Evolutionary conservation across 192 early-diverging fungal species (phyloP).

Genomic region (Kickxella alabastrina): DNA sequence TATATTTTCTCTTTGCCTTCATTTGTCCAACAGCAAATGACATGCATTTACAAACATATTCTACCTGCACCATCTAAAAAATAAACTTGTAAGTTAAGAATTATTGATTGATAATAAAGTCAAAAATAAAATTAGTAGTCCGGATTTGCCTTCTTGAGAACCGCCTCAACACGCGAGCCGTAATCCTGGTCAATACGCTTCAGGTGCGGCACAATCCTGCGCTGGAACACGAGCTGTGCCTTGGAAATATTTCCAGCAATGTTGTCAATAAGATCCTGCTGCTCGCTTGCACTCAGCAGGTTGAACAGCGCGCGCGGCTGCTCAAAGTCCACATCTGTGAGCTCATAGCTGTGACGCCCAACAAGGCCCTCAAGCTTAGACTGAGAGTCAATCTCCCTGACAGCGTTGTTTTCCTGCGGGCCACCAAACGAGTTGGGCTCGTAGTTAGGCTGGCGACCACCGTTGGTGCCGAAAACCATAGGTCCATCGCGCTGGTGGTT

Average conservation of each 20-base stretch:
- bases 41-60: too few relatives aligned
- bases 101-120: too few relatives aligned
- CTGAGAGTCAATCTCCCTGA: slow-evolving; percentile 26
- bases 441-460: slow-evolving; percentile 58
- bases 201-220: slow-evolving; percentile 54
- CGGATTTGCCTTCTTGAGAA: slow-evolving; percentile 3
- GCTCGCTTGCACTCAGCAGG: slow-evolving; percentile 23
- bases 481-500: slow-evolving; percentile 69
- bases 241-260: slow-evolving; percentile 54
- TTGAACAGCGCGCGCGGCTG: slow-evolving; percentile 59
- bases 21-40: too few relatives aligned
- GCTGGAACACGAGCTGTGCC: slow-evolving; percentile 55
- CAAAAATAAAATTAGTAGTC: slow-evolving; percentile 6
- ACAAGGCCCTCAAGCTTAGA: slow-evolving; percentile 46
- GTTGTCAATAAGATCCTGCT: slow-evolving; percentile 57
- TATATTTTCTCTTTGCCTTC: too few relatives aligned
- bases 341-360: slow-evolving; percentile 50
- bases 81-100: too few relatives aligned
- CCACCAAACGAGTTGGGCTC: too few relatives aligned
- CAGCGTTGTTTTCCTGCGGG: slow-evolving; percentile 27
- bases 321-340: slow-evolving; percentile 61
- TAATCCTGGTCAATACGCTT: slow-evolving; percentile 57
- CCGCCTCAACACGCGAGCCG: slow-evolving; percentile 54
- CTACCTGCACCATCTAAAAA: too few relatives aligned
- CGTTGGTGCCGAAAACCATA: slow-evolving; percentile 55